Evolutionary conservation across 169 alveolate species (phyloP), one percentile per base, ranked within the genome.

Genomic region (Eimeria mitis): DNA sequence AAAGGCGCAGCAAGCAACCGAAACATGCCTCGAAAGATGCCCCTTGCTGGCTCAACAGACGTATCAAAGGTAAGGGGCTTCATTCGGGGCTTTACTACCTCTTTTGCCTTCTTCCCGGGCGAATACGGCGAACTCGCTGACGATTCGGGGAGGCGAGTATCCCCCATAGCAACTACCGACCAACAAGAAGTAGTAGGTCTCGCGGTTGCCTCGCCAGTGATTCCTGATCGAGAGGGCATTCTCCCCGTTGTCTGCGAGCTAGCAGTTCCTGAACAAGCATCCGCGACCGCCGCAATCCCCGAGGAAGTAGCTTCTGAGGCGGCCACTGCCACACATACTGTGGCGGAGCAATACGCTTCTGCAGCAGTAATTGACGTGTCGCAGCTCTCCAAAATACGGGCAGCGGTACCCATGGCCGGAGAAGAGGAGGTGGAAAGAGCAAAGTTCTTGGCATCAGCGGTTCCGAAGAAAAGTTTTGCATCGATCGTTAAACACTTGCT

Each of bases 11-110:
- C 89, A 21, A 47, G 21, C 68, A 11, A 31, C 47, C 21, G 68
- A 68, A 52, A 34, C 65, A 28, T 5, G n/a, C 34, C 49, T 31
- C 68, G 89, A 47, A 44, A 79, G 47, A 6, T 47, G 70, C 89
- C 89, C 42, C 70, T 79, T 6, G 89, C 89, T 7, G 89, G 89
- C 23, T 79, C 89, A 25, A 79, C 89, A 44, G 70, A 49, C 68
- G 70, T 47, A 7, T 28, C 68, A 16, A 42, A 47, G 88, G 88
- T 28, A 42, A 0, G 63, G 52, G n/a, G 79, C 1, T 59, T 59
- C 68, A 21, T 5, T 19, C 68, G 68, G 68, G 68, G 68, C 25
- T 16, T 70, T 8, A 73, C 54, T 14, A 21, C 8, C 34, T 13
- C 56, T 40, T 73, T 34, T 40, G 83, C 56, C 14, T n/a, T 52